Evolutionary conservation across 768 basidiomycete genomes (phyloP).

Genomic region (Mycena metata): DNA sequence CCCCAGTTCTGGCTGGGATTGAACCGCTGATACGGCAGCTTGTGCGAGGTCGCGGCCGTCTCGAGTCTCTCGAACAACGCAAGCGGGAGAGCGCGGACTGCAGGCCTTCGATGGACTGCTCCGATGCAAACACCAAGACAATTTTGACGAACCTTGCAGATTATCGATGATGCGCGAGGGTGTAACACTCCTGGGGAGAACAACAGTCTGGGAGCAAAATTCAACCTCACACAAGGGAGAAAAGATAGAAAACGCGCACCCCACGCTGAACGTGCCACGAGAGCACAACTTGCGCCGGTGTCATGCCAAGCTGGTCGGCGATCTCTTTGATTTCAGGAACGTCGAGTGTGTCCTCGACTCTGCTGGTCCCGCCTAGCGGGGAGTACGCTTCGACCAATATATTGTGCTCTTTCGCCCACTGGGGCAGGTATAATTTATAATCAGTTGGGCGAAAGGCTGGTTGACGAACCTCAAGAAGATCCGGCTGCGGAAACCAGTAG

Average conservation of each 20-base stretch:
- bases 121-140: not conserved
- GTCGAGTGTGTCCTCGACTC: conserved; percentile 69
- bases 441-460: not conserved
- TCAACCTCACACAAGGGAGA: not conserved
- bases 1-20: conserved; percentile 76
- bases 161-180: conserved; percentile 79
- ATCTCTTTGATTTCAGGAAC: conserved; percentile 73
- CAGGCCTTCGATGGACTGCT: not conserved
- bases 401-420: conserved; percentile 78
- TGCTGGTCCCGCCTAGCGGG: conserved; percentile 74
- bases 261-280: conserved; percentile 86
- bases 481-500: conserved; percentile 83
- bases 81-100: conserved; percentile 55
- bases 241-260: conserved; percentile 54
- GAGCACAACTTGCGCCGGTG: conserved; percentile 81
- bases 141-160: conserved; percentile 60
- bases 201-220: conserved; percentile 62
- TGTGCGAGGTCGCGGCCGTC: conserved; percentile 64
- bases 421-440: not conserved
- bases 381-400: conserved; percentile 84
- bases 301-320: conserved; percentile 73
- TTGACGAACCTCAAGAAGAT: conserved; percentile 70
- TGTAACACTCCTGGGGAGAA: conserved; percentile 84
- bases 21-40: conserved; percentile 62
- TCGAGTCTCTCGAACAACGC: conserved; percentile 62